Base-by-base conservation (phyloP, 2,329 filamentous ascomycete genomes). In the Xylaria sp. region DNA sequence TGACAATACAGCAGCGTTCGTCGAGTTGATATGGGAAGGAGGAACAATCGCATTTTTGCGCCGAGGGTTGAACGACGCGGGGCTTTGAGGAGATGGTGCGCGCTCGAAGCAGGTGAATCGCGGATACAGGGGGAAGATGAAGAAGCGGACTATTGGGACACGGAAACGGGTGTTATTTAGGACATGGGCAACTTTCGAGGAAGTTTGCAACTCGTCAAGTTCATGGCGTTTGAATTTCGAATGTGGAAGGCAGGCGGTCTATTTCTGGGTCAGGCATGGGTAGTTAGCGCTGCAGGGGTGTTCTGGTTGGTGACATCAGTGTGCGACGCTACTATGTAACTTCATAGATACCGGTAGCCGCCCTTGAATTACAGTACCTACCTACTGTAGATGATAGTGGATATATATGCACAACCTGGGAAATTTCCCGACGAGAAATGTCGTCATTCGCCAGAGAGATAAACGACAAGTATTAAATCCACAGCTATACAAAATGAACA, bases 1-100 rank as follows among this genome's bases (percentile, higher is more conserved):
- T 97, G 91, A 78, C 92, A 96, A 82, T 97, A 98, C 72, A 99
- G 88, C 66, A 99, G 87, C 54, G 92, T 94, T 73, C 94, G 90
- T 74, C 91, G 88, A 69, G 93, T 96, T 63, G 94, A 96, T 72
- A 99, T 90, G 66, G 95, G 95, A 60, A 99, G 86, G 67, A 99
- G 88, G 79, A 93, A 97, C 78, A 99, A 85, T 76, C 93, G 92
- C 95, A 99, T 98, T 40, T 45, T 71, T 63, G 65, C 59, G 60
- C 61, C 47, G 7, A 53, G 47, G 31, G n/a, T 50, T 23, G 47
- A 47, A 31, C 15, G 57, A 51, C 23, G n/a, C 40, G 40, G 8
- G 35, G n/a, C n/a, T n/a, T n/a, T n/a, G n/a, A 38, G 12, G n/a
- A 33, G 12, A 25, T 28, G 25, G 8, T n/a, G n/a, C n/a, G 56